Percentiles rank a stretch among this genome's conserved stretches.
These are phyloP conservation scores for Nothopassalora personata DNA, from an alignment of 2,329 filamentous ascomycete species.

Conservation along the genomic window DNA sequence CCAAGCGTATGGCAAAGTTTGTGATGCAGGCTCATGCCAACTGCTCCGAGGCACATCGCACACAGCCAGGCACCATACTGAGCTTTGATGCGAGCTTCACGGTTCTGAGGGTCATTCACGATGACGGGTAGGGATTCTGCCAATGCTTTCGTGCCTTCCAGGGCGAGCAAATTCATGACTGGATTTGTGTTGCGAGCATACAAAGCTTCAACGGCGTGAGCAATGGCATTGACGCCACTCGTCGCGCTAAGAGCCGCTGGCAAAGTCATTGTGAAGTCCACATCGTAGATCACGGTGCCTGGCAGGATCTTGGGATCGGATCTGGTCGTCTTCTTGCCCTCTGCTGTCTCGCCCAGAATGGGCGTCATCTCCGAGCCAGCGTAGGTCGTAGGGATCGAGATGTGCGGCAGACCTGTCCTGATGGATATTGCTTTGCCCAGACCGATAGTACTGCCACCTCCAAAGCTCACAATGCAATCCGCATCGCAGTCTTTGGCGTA, in stretches of 20 bases:
- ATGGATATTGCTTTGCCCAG: conserved; percentile 41
- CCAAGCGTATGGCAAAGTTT: conserved; percentile 63
- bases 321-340: conserved; percentile 54
- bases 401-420: conserved; percentile 31
- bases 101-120: conserved; percentile 41
- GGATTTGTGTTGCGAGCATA: conserved; percentile 60
- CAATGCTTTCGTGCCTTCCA: conserved; percentile 53
- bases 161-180: conserved; percentile 53
- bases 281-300: conserved; percentile 59
- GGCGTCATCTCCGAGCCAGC: conserved; percentile 55
- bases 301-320: conserved; percentile 57
- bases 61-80: conserved; percentile 63
- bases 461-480: conserved; percentile 56
- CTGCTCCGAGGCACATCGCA: conserved; percentile 54
- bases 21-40: conserved; percentile 61
- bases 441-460: conserved; percentile 58
- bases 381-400: conserved; percentile 35
- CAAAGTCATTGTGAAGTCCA: conserved; percentile 56
- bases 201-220: conserved; percentile 60
- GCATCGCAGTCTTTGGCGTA: conserved; percentile 43
- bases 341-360: conserved; percentile 57
- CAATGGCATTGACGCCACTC: conserved; percentile 61
- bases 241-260: conserved; percentile 50
- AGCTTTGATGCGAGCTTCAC: conserved; percentile 47
- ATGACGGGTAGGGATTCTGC: conserved; percentile 51